Conservation (phyloP, 2,329 filamentous ascomycete species). For the Phoma sp. region DNA sequence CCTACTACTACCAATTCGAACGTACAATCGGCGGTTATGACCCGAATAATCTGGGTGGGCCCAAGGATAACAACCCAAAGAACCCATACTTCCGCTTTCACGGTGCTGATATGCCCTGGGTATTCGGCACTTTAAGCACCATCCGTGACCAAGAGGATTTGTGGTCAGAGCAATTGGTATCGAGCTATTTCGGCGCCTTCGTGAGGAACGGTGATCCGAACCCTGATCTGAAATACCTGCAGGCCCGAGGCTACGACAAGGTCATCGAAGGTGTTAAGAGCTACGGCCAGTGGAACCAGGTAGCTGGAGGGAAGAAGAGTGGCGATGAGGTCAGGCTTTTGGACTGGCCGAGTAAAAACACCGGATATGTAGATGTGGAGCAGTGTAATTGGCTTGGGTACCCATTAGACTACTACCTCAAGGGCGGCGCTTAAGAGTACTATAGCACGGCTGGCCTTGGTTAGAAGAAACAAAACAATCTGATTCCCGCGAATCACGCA, state of each 20-base stretch:
- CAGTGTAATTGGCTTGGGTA: constrained; percentile 57
- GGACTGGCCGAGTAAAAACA: constrained; percentile 55
- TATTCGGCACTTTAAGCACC: constrained; percentile 61
- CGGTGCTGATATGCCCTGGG: constrained; percentile 60
- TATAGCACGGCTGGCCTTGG: too few relatives aligned
- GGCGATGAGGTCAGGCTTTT: constrained; percentile 52
- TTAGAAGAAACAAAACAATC: too few relatives aligned
- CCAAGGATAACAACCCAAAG: constrained; percentile 58
- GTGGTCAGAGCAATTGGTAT: constrained; percentile 55
- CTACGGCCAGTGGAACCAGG: constrained; percentile 45
- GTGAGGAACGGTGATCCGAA: constrained; percentile 61
- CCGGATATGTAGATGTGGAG: constrained; percentile 57
- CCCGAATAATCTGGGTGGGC: constrained; percentile 61
- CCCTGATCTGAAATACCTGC: constrained; percentile 54
- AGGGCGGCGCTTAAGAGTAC: constrained; percentile 28
- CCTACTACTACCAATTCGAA: constrained; percentile 69
- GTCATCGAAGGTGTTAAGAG: constrained; percentile 51
- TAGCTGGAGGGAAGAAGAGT: constrained; percentile 44
- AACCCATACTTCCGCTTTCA: constrained; percentile 65
- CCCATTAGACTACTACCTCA: constrained; percentile 43
- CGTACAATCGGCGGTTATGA: constrained; percentile 62
- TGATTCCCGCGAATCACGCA: too few relatives aligned
- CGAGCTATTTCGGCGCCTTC: constrained; percentile 61
- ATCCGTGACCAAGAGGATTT: constrained; percentile 61
- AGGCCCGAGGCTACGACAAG: constrained; percentile 56